A percentile compares a stretch with the other conserved stretches of the same genome.
phyloP scores from a whole-genome alignment of 169 alveolate genomes.

The Eimeria praecox region DNA sequence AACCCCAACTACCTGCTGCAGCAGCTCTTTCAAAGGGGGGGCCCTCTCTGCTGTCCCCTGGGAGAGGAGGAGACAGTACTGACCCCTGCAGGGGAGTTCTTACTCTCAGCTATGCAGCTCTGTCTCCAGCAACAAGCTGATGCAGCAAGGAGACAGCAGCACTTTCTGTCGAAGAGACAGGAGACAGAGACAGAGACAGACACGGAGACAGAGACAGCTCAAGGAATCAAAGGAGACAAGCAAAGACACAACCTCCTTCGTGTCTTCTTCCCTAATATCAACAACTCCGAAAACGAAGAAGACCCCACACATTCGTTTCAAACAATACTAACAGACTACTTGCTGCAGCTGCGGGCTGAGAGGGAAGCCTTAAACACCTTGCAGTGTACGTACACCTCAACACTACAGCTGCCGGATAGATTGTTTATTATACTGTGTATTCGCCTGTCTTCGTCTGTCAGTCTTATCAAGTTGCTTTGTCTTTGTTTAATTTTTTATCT shows the following conservation, averaged over 20 bases:
- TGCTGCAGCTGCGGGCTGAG: background rate
- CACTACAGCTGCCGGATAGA: too few species aligned
- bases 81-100: slow-evolving; percentile 54
- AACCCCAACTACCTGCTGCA: background rate
- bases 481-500: background rate
- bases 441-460: too few species aligned
- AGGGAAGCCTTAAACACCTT: background rate
- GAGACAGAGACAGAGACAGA: background rate
- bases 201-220: background rate
- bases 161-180: background rate
- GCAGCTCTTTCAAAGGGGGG: background rate
- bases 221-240: background rate
- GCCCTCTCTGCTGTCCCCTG: background rate
- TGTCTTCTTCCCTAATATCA: background rate
- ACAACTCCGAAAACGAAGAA: background rate
- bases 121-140: slow-evolving; percentile 54
- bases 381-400: slow-evolving; percentile 34
- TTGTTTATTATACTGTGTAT: too few species aligned
- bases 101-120: background rate
- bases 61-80: background rate
- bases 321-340: background rate
- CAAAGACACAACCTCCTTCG: background rate
- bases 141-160: slow-evolving; percentile 5
- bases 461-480: background rate
- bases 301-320: background rate